Conservation (phyloP, 2,329 filamentous ascomycete genomes). For the Ophiostoma ulmi region DNA sequence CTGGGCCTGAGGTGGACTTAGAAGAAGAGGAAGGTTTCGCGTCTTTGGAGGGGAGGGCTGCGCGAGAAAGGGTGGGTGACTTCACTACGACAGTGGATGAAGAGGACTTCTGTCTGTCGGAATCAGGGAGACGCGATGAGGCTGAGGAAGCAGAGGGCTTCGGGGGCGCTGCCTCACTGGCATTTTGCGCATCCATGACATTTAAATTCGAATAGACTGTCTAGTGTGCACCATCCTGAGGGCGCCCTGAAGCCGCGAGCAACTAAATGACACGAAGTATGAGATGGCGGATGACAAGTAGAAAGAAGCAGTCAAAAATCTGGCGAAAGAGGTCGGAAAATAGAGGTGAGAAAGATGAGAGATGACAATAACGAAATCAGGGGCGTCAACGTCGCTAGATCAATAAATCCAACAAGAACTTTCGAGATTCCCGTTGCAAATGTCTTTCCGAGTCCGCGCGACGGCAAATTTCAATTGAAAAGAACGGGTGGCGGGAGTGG, state of each 20-base stretch:
- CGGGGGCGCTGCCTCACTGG: slow-evolving; percentile 57
- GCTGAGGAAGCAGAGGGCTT: slow-evolving; percentile 53
- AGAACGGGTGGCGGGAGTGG: neutral
- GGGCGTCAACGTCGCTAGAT: neutral
- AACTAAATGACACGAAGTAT: neutral
- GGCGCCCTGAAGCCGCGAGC: slow-evolving; percentile 35
- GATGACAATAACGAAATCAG: neutral
- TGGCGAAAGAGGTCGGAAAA: neutral
- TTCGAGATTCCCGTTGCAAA: neutral
- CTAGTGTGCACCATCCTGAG: slow-evolving; percentile 58
- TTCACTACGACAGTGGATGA: slow-evolving; percentile 29
- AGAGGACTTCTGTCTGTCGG: slow-evolving; percentile 35
- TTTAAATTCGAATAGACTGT: slow-evolving; percentile 50
- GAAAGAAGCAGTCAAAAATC: neutral
- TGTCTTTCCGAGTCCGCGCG: neutral
- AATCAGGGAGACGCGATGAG: slow-evolving; percentile 35
- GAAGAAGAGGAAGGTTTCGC: slow-evolving; percentile 16
- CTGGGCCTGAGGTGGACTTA: neutral
- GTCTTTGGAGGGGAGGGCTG: slow-evolving; percentile 22
- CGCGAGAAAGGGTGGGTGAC: slow-evolving; percentile 26
- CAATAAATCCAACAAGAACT: neutral
- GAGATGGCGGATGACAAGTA: neutral
- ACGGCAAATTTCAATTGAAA: neutral
- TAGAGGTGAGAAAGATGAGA: neutral
- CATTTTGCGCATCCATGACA: slow-evolving; percentile 66